Base-by-base conservation (phyloP, 768 basidiomycete genomes). In the Hydnomerulius pinastri region DNA sequence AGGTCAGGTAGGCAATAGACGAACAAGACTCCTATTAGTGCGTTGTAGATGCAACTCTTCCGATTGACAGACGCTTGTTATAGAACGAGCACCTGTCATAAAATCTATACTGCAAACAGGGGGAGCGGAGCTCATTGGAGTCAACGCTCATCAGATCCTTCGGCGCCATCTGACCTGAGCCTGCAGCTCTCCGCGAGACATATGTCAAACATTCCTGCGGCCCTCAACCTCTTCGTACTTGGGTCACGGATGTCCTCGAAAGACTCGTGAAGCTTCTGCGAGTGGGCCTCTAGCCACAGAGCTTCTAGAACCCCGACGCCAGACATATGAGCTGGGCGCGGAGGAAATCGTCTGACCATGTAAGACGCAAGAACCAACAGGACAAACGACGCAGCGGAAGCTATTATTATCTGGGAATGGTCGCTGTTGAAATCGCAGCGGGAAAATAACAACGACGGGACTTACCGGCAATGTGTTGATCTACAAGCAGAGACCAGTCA, bases 401-500 rank as follows among this genome's bases (percentile, higher is more conserved):
- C 49, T 30, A 46, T 46, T 2, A 18, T n/a, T 11, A 50, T 13
- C 49, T 46, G n/a, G n/a, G n/a, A n/a, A 11, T 1, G 44, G 21
- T 15, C 6, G 25, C 38, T 21, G 23, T 8, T 29, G n/a, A n/a
- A n/a, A 13, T 29, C 17, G 18, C 10, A 21, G 15, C 24, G 7
- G 5, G 2, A 12, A n/a, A 5, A 9, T 23, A 3, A 4, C 12
- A 21, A 17, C 43, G 17, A 6, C 1, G 4, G 4, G 4, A 46
- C 43, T 50, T 32, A 50, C 49, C 6, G 49, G 49, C 18, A 46
- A 15, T 17, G 18, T 4, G 24, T 43, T 50, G 12, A 50, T 32
- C 48, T 50, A 7, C 15, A n/a, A 8, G 11, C 4, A 23, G 23
- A 13, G 41, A 15, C 12, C 7, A 42, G 20, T n/a, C n/a, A n/a